Evolutionary conservation across 106 monocot species (phyloP).

Genomic region (Gastrodia elata): DNA sequence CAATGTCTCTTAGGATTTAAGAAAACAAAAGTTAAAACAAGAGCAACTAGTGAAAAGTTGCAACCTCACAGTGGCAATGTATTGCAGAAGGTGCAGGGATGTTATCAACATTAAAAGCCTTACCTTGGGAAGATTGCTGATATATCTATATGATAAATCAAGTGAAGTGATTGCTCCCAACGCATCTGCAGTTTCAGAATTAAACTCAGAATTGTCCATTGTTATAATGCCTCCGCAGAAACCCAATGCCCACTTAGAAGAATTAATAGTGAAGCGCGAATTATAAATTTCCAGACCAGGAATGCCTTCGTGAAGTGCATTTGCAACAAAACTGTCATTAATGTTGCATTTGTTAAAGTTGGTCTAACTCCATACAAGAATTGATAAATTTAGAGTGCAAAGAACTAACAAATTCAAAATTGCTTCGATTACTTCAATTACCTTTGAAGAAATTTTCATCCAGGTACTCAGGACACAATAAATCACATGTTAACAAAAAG

Average conservation of each 20-base stretch:
- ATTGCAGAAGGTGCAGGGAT: neutral
- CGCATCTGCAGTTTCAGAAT: constrained; percentile 2
- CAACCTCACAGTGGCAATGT: neutral
- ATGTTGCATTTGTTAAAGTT: constrained; percentile 12
- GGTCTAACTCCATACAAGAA: neutral
- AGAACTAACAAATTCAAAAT: neutral
- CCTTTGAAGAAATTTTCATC: neutral
- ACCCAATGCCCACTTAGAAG: constrained; percentile 74
- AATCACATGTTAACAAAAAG: neutral
- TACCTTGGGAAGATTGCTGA: constrained; percentile 41
- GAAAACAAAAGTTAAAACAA: neutral
- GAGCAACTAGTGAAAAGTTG: neutral
- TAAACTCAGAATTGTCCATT: constrained; percentile 41
- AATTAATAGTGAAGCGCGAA: constrained; percentile 58
- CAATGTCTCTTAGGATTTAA: neutral
- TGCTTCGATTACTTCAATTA: neutral
- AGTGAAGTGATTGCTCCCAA: constrained; percentile 46
- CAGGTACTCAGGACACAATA: neutral
- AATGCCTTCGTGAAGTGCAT: constrained; percentile 41
- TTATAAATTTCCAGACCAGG: constrained; percentile 77
- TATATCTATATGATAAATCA: constrained; percentile 76
- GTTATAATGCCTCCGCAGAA: constrained; percentile 72
- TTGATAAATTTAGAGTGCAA: neutral
- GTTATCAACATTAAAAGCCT: neutral
- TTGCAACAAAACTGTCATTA: constrained; percentile 31